Evolutionary conservation across 2,329 filamentous ascomycete genomes (phyloP).

Genomic region (Colletotrichum shisoi): DNA sequence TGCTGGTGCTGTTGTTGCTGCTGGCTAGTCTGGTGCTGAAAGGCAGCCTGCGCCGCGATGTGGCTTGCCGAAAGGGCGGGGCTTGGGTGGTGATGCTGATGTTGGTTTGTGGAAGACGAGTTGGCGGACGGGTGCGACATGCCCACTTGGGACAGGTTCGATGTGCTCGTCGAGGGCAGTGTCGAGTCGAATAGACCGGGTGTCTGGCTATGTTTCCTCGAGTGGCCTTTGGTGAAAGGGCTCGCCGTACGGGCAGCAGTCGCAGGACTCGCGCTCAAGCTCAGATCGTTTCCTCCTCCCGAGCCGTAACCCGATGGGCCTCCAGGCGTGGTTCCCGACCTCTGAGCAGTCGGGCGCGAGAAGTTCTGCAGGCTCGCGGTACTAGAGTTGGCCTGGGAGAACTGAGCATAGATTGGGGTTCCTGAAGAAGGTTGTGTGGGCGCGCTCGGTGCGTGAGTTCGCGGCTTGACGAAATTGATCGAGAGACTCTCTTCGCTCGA

Average conservation of each 20-base stretch:
- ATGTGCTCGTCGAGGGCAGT: constrained; percentile 68
- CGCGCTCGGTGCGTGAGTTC: constrained; percentile 43
- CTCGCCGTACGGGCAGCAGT: constrained; percentile 43
- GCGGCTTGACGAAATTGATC: constrained; percentile 58
- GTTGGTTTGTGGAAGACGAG: constrained; percentile 27
- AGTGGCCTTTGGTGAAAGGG: constrained; percentile 55
- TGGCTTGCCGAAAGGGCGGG: constrained; percentile 70
- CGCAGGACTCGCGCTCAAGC: constrained; percentile 40
- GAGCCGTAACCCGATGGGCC: constrained; percentile 11
- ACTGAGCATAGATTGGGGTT: constrained; percentile 57
- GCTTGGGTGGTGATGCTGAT: constrained; percentile 41
- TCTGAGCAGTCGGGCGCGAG: constrained; percentile 60
- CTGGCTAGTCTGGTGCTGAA: constrained; percentile 63
- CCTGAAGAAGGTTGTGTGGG: constrained; percentile 29
- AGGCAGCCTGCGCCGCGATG: constrained; percentile 80
- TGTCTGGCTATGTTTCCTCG: constrained; percentile 73
- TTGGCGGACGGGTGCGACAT: constrained; percentile 54
- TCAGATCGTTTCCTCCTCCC: constrained; percentile 29
- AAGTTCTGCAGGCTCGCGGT: constrained; percentile 63
- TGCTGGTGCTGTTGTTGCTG: constrained; percentile 33
- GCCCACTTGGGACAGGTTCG: constrained; percentile 62
- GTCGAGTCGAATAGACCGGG: constrained; percentile 80
- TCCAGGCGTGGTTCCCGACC: constrained; percentile 38
- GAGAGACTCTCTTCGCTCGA: constrained; percentile 55
- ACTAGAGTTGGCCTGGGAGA: constrained; percentile 59